Evolutionary conservation across 495 filamentous ascomycete genomes (phyloP).

Genomic region (Lichenothelia convexa): DNA sequence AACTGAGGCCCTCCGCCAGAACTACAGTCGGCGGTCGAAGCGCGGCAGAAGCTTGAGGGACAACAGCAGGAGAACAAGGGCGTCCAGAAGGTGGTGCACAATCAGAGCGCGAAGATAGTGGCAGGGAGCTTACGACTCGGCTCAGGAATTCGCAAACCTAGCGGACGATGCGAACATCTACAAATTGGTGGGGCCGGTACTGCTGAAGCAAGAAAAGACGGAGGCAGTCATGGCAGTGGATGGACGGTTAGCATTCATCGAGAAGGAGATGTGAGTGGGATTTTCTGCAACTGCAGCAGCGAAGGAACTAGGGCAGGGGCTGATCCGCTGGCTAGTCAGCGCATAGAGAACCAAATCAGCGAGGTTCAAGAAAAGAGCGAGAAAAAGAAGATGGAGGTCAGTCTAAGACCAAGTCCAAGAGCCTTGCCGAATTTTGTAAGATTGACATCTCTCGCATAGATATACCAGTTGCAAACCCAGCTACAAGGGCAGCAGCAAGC

Average conservation of each 20-base stretch:
- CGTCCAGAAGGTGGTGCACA: conserved; percentile 50
- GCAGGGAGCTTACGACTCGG: neutral
- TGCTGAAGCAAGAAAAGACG: conserved; percentile 80
- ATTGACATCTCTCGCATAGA: conserved; percentile 7
- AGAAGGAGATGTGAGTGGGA: conserved; percentile 69
- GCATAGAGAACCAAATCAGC: conserved; percentile 65
- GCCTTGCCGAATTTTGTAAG: neutral
- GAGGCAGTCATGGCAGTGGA: conserved; percentile 84
- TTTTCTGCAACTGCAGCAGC: neutral
- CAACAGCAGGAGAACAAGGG: conserved; percentile 83
- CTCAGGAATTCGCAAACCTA: conserved; percentile 62
- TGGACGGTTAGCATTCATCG: conserved; percentile 77
- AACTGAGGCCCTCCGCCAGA: conserved; percentile 32
- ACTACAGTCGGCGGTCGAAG: conserved; percentile 50
- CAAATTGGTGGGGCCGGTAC: conserved; percentile 81
- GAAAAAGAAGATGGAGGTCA: conserved; percentile 54
- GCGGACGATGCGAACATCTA: conserved; percentile 74
- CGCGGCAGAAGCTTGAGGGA: conserved; percentile 84
- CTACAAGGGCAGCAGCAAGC: conserved; percentile 8
- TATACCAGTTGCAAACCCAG: conserved; percentile 19
- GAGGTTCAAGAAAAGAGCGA: conserved; percentile 67
- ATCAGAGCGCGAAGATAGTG: neutral
- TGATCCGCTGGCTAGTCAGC: conserved; percentile 35
- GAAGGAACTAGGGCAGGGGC: conserved; percentile 1
- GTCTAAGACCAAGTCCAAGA: conserved; percentile 1